These are phyloP conservation scores for Fusarium sp. DNA, from an alignment of 2,329 filamentous ascomycete genomes.

Conservation along the genomic window DNA sequence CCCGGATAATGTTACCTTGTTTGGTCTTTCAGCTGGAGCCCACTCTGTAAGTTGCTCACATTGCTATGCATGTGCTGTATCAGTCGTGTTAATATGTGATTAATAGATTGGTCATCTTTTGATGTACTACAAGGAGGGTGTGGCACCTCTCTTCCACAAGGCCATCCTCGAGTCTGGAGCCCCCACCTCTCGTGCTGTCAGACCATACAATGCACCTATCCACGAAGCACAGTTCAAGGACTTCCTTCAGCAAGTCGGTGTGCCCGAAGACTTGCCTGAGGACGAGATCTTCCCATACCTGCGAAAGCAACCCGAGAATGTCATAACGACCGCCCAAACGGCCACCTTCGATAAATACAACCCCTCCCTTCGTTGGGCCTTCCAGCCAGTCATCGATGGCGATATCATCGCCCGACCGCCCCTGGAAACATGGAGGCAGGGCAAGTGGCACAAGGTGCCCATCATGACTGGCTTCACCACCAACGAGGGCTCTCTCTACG, in stretches of 20 bases:
- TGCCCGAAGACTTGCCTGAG: conserved; percentile 24
- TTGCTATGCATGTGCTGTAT: accelerated
- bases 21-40: conserved; percentile 58
- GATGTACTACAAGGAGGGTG: conserved; percentile 58
- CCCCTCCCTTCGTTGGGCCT: conserved; percentile 67
- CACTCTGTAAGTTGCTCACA: conserved; percentile 55
- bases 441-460: conserved; percentile 44
- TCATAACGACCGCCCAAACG: conserved; percentile 52
- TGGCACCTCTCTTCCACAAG: conserved; percentile 61
- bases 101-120: conserved; percentile 74
- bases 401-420: conserved; percentile 69
- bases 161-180: conserved; percentile 69
- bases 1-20: conserved; percentile 54
- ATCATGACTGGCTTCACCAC: conserved; percentile 77
- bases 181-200: conserved; percentile 64
- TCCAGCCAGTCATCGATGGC: conserved; percentile 74
- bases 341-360: conserved; percentile 59
- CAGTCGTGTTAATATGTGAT: not conserved
- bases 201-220: conserved; percentile 65
- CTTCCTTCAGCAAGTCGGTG: conserved; percentile 27
- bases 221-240: conserved; percentile 67
- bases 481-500: conserved; percentile 76
- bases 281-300: conserved; percentile 60
- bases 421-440: conserved; percentile 63
- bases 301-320: conserved; percentile 50